Evolutionary conservation across 1,284 basidiomycete genomes (phyloP).

Genomic region (Agroathelia rolfsii): DNA sequence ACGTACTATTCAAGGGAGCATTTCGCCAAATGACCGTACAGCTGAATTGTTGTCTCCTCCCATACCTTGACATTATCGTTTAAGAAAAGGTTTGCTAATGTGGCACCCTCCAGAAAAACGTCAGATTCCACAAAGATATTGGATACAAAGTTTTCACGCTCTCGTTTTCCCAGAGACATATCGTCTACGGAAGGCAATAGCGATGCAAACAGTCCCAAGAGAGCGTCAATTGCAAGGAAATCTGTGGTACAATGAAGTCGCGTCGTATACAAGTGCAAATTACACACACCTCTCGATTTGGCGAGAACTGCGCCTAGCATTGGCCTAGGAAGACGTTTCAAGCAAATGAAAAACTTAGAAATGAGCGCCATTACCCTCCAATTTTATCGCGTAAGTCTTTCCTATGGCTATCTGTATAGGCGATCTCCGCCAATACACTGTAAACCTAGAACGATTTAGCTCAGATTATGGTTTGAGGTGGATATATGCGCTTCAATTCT

Average conservation of each 20-base stretch:
- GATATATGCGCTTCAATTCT: no score
- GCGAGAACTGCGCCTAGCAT: no score
- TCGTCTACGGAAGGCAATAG: constrained; percentile 37
- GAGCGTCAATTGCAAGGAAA: constrained; percentile 43
- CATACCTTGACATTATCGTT: constrained; percentile 34
- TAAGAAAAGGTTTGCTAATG: constrained; percentile 21
- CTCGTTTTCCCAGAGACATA: constrained; percentile 22
- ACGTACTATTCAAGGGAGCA: constrained; percentile 41
- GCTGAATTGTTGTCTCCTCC: constrained; percentile 38
- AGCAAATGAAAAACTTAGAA: no score
- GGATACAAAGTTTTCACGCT: constrained; percentile 37
- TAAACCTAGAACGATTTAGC: no score
- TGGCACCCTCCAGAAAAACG: constrained; percentile 12
- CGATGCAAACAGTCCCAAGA: constrained; percentile 46
- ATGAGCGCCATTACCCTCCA: no score
- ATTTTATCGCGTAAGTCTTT: no score
- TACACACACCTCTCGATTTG: no score
- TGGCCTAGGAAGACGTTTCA: no score
- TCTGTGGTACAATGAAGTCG: constrained; percentile 31
- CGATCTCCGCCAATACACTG: no score
- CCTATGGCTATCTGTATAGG: no score
- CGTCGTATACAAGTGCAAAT: no score
- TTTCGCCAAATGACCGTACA: constrained; percentile 37
- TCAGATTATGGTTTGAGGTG: no score
- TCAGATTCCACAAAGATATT: constrained; percentile 33